Evolutionary conservation across 352 stramenopile species (phyloP).

Genomic region (Globisporangium acanthophoron): DNA sequence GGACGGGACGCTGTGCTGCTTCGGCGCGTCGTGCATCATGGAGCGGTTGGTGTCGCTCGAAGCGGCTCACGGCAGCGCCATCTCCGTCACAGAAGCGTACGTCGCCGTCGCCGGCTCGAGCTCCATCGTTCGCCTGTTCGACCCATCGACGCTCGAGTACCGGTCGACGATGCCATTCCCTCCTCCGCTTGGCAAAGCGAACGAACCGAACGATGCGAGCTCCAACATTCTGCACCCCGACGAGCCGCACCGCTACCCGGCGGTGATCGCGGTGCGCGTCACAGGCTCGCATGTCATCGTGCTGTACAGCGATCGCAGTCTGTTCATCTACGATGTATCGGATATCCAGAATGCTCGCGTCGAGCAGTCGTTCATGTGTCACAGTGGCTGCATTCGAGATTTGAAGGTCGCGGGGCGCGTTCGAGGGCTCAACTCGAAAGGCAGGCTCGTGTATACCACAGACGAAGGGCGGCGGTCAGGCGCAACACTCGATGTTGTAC

Average conservation of each 20-base stretch:
- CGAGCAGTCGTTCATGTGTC: conserved; percentile 77
- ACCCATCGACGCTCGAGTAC: conserved; percentile 69
- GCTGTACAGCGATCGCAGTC: conserved; percentile 73
- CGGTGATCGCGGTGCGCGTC: conserved; percentile 50
- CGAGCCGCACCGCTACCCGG: conserved; percentile 48
- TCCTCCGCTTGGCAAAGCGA: conserved; percentile 53
- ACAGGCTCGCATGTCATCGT: conserved; percentile 54
- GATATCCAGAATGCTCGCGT: conserved; percentile 41
- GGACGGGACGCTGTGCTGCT: conserved; percentile 74
- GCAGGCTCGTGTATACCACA: conserved; percentile 46
- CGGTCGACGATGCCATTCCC: conserved; percentile 68
- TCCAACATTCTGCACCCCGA: conserved; percentile 37
- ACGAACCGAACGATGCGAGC: conserved; percentile 9
- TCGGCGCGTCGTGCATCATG: conserved; percentile 67
- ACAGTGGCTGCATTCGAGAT: conserved; percentile 66
- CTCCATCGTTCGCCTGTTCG: conserved; percentile 66
- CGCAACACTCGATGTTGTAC: conserved; percentile 25
- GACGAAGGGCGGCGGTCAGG: conserved; percentile 10
- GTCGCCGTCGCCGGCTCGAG: conserved; percentile 61
- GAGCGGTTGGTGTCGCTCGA: conserved; percentile 74
- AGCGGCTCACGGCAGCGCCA: conserved; percentile 41
- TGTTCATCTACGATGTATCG: conserved; percentile 74
- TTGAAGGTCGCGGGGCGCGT: conserved; percentile 47
- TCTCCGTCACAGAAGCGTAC: conserved; percentile 75
- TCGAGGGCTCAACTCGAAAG: conserved; percentile 45